These are phyloP conservation scores for Helianthus annuus DNA, from an alignment of 129 eudicot species.

Conservation along the genomic window DNA sequence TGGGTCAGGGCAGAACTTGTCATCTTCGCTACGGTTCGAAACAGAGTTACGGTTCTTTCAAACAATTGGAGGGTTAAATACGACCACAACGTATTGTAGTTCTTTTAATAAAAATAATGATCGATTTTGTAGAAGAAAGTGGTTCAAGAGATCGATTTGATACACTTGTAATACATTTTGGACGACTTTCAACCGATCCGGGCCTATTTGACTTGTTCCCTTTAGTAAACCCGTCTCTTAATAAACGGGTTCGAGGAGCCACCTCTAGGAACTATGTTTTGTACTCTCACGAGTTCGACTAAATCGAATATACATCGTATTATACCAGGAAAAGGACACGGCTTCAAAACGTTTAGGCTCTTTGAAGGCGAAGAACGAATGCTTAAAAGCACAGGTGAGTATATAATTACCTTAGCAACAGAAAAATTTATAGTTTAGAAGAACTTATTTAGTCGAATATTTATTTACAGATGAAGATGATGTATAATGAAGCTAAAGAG, in stretches of 20 bases:
- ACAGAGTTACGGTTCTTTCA: neutral
- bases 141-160: neutral
- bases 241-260: neutral
- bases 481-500: constrained; percentile 32
- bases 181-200: neutral
- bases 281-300: too few species aligned
- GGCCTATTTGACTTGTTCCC: neutral
- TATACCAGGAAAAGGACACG: constrained; percentile 51
- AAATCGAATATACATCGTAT: neutral
- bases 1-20: neutral
- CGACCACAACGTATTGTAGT: neutral
- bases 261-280: neutral
- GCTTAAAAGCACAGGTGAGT: constrained; percentile 63
- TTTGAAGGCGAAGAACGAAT: constrained; percentile 47
- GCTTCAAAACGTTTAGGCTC: constrained; percentile 45
- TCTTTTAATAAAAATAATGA: neutral
- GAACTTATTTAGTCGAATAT: neutral
- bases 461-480: constrained; percentile 36
- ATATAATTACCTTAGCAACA: too few species aligned
- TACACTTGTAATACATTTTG: neutral
- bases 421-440: neutral
- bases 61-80: neutral
- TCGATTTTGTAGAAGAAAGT: neutral
- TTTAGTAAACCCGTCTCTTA: neutral
- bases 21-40: neutral